A percentile compares a stretch with the other conserved stretches of the same genome.
Conservation (phyloP, 2,329 filamentous ascomycete species). For the Rutstroemia sp. region DNA sequence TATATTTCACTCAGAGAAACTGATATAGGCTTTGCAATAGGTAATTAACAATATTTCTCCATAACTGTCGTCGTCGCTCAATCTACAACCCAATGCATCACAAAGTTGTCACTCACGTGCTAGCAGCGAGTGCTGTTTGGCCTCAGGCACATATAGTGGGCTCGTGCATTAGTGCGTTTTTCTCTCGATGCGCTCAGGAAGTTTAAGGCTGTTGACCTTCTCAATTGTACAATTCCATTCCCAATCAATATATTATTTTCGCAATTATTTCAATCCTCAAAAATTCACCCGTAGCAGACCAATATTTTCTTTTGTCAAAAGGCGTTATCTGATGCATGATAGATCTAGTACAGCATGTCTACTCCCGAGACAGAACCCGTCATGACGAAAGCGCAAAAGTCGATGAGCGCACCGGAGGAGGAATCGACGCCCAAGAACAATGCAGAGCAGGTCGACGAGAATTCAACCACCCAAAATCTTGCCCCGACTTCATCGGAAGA, state of each 20-base stretch:
- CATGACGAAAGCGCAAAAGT: constrained; percentile 1
- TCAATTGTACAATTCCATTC: not conserved
- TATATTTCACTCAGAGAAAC: no score
- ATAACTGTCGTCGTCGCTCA: no score
- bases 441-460: not conserved
- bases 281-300: constrained; percentile 3
- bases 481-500: not conserved
- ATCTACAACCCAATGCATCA: no score
- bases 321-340: constrained; percentile 8
- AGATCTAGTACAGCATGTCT: constrained; percentile 10
- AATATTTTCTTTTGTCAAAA: constrained; percentile 7
- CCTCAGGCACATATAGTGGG: not conserved
- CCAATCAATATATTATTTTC: not conserved
- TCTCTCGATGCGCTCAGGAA: not conserved
- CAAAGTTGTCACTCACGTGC: no score
- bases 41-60: no score
- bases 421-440: not conserved
- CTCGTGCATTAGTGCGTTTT: not conserved
- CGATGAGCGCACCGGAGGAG: not conserved
- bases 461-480: not conserved
- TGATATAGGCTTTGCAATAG: no score
- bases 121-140: not conserved
- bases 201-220: not conserved
- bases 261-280: not conserved
- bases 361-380: constrained; percentile 6